phyloP scores from a whole-genome alignment of 2,329 filamentous ascomycete species.

The Camillea tinctor region DNA sequence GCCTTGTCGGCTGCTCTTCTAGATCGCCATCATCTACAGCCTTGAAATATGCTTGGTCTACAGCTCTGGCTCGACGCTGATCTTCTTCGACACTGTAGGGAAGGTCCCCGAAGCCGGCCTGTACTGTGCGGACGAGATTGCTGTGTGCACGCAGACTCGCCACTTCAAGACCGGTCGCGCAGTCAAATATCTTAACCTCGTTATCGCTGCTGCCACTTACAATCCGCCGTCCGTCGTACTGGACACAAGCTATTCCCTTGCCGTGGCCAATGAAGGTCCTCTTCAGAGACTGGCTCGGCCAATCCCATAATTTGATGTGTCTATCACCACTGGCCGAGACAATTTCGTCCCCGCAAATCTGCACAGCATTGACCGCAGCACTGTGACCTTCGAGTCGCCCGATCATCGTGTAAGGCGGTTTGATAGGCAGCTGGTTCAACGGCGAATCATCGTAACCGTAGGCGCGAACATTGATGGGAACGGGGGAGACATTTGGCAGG shows the following conservation, averaged over 20 bases:
- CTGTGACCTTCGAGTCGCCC: slow-evolving; percentile 79
- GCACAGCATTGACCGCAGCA: slow-evolving; percentile 94
- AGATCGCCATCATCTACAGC: slow-evolving; percentile 53
- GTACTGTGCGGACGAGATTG: slow-evolving; percentile 87
- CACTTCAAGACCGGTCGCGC: slow-evolving; percentile 80
- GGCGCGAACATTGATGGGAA: slow-evolving; percentile 49
- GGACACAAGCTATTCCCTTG: slow-evolving; percentile 96
- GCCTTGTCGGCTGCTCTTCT: slow-evolving; percentile 35
- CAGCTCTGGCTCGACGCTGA: slow-evolving; percentile 65
- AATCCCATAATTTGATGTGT: slow-evolving; percentile 92
- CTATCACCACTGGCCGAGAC: slow-evolving; percentile 95
- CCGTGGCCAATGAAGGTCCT: slow-evolving; percentile 82
- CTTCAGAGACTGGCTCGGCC: slow-evolving; percentile 72
- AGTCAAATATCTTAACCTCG: slow-evolving; percentile 93
- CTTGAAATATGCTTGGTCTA: slow-evolving; percentile 72
- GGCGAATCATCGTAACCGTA: slow-evolving; percentile 51
- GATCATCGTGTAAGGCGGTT: slow-evolving; percentile 71
- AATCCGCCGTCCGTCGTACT: slow-evolving; percentile 90
- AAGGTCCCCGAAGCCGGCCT: slow-evolving; percentile 89
- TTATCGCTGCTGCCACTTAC: slow-evolving; percentile 96
- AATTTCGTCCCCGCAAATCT: slow-evolving; percentile 80
- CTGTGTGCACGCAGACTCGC: slow-evolving; percentile 80
- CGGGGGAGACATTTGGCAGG: slow-evolving; percentile 46
- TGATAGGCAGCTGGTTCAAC: slow-evolving; percentile 49
- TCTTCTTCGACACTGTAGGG: slow-evolving; percentile 78